phyloP scores from a whole-genome alignment of 1,284 basidiomycete genomes.

The Trametes pubescens region DNA sequence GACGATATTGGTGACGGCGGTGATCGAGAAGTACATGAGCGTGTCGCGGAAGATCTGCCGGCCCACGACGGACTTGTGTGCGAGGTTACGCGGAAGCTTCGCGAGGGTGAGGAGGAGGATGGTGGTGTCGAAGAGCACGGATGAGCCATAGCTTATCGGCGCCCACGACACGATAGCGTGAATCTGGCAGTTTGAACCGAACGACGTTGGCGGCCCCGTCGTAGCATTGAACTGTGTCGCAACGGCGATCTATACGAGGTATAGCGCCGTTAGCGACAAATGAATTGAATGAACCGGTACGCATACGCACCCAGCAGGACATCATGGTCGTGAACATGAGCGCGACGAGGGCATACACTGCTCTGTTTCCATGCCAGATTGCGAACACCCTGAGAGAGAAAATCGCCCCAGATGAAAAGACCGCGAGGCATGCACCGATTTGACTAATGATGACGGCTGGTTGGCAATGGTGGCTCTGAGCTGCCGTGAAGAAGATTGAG shows the following conservation, averaged over 20 bases:
- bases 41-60: slow-evolving; percentile 39
- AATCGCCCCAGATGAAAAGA: slow-evolving; percentile 29
- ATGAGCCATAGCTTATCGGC: slow-evolving; percentile 27
- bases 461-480: slow-evolving; percentile 30
- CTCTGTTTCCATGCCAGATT: slow-evolving; percentile 27
- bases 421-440: slow-evolving; percentile 23
- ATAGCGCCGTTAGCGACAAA: neutral
- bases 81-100: slow-evolving; percentile 37
- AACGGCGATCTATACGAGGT: slow-evolving; percentile 23
- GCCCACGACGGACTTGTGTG: slow-evolving; percentile 33
- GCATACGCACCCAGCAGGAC: slow-evolving; percentile 12
- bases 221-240: slow-evolving; percentile 24
- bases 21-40: slow-evolving; percentile 39
- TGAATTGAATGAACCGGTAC: neutral
- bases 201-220: slow-evolving; percentile 24
- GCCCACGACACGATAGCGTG: slow-evolving; percentile 29
- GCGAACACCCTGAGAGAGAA: slow-evolving; percentile 28
- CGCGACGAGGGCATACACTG: neutral
- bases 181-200: slow-evolving; percentile 31
- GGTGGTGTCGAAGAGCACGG: slow-evolving; percentile 41
- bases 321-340: slow-evolving; percentile 15
- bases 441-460: slow-evolving; percentile 20
- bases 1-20: slow-evolving; percentile 40
- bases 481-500: slow-evolving; percentile 28
- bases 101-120: slow-evolving; percentile 40